These are phyloP conservation scores for Sedum album DNA, from an alignment of 164 flowering plant species.

Conservation along the genomic window DNA sequence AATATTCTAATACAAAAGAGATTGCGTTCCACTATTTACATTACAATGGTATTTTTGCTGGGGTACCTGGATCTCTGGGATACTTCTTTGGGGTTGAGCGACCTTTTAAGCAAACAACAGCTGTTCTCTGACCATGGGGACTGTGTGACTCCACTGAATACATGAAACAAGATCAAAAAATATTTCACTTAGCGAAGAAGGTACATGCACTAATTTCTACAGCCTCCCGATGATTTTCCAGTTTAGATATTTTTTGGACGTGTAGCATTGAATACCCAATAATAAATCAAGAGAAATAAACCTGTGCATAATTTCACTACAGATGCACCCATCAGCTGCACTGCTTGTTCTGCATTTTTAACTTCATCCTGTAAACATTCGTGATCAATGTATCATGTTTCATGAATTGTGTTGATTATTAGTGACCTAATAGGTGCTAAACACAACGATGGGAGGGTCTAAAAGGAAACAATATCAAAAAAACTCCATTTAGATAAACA, in stretches of 20 bases:
- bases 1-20: background rate
- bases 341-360: constrained; percentile 61
- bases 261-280: background rate
- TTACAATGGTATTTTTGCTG: constrained; percentile 62
- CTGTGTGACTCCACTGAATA: constrained; percentile 76
- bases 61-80: constrained; percentile 86
- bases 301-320: constrained; percentile 49
- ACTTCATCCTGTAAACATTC: constrained; percentile 54
- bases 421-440: background rate
- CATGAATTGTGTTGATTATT: background rate
- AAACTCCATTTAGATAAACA: background rate
- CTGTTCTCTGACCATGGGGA: constrained; percentile 80
- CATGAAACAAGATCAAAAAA: constrained; percentile 12
- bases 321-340: constrained; percentile 67
- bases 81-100: constrained; percentile 59
- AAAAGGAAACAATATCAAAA: background rate
- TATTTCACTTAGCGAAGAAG: constrained; percentile 7
- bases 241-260: background rate
- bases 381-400: background rate
- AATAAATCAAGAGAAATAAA: constrained; percentile 11
- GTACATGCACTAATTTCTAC: background rate
- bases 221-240: background rate
- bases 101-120: constrained; percentile 57
- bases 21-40: background rate
- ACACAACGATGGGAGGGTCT: background rate